A percentile compares a stretch with the other conserved stretches of the same genome.
These are phyloP conservation scores for Rhododendron ferrugineum DNA, from an alignment of 148 eudicot species.

Conservation along the genomic window DNA sequence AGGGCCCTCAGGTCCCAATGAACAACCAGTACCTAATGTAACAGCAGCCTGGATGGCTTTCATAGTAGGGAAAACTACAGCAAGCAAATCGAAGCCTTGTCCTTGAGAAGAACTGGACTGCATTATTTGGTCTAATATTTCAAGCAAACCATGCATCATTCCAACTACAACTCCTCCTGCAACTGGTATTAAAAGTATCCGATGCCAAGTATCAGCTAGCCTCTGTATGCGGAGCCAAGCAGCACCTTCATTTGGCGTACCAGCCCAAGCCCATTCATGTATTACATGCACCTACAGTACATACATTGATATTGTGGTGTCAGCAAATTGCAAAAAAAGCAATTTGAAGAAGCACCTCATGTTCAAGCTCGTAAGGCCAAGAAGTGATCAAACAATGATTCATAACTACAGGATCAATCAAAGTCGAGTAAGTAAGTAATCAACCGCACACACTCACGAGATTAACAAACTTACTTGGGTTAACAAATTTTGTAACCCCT, in stretches of 20 bases:
- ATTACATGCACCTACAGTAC: conserved; percentile 70
- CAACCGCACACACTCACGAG: neutral
- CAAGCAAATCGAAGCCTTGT: conserved; percentile 62
- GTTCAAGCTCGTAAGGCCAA: neutral
- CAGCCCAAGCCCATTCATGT: conserved; percentile 99
- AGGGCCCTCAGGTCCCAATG: conserved; percentile 98
- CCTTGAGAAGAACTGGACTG: conserved; percentile 53
- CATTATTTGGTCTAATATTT: conserved; percentile 77
- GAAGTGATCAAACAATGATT: neutral
- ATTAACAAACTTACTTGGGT: neutral
- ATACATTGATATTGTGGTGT: conserved; percentile 2
- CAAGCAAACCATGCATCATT: conserved; percentile 88
- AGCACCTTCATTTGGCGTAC: conserved; percentile 97
- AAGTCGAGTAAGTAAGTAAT: neutral
- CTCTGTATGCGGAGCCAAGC: conserved; percentile 96
- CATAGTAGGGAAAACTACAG: conserved; percentile 61
- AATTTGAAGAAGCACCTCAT: conserved; percentile 7
- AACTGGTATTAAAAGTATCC: conserved; percentile 83
- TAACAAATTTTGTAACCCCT: neutral
- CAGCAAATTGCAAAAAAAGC: conserved; percentile 8
- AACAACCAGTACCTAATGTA: conserved; percentile 89
- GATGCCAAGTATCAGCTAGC: conserved; percentile 93
- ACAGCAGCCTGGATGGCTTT: conserved; percentile 97
- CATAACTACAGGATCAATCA: neutral
- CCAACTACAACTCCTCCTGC: conserved; percentile 94